Evolutionary conservation across 78 protist species (phyloP).

Genomic region (Dictyostelium discoideum): dicty_2.7 NC_007089.4:1993501-1994000

Average conservation of each 20-base stretch:
- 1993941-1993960: constrained; percentile 50
- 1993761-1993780: constrained; percentile 25
- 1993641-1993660: background rate
- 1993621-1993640: background rate
- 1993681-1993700: background rate
- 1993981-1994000: constrained; percentile 46
- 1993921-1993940: background rate
- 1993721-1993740: constrained; percentile 66
- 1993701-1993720: constrained; percentile 54
- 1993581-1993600: constrained; percentile 41
- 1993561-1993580: constrained; percentile 49
- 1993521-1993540: background rate
- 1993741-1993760: constrained; percentile 63
- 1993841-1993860: constrained; percentile 11
- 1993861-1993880: background rate
- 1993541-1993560: constrained; percentile 51
- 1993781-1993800: constrained; percentile 33
- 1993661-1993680: too few relatives aligned
- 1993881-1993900: background rate
- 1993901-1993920: background rate
- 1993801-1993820: constrained; percentile 38
- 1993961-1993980: background rate
- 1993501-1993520: background rate
- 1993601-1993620: constrained; percentile 39
- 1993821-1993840: constrained; percentile 32